Percentiles rank a stretch among this genome's conserved stretches.
These are phyloP conservation scores for Xanthoconium separans DNA, from an alignment of 1,284 basidiomycete species.

Conservation along the genomic window DNA sequence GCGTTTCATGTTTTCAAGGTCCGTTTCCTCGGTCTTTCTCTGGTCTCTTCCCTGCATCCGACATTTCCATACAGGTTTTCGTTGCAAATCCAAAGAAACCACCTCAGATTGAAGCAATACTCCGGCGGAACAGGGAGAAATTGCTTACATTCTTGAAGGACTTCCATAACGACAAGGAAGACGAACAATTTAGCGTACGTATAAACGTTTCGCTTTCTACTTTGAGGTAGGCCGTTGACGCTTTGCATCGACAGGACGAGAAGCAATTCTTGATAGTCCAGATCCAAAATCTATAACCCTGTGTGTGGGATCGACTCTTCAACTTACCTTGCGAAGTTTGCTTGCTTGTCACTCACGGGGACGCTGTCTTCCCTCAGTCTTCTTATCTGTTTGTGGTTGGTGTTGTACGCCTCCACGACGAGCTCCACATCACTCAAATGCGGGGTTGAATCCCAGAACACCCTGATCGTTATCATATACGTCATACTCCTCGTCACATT, in stretches of 20 bases:
- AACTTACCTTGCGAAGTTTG: neutral
- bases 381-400: conserved; percentile 11
- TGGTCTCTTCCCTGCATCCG: neutral
- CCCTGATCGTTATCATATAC: conserved; percentile 8
- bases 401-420: conserved; percentile 3
- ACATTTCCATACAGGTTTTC: conserved; percentile 67
- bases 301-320: neutral
- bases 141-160: conserved; percentile 85
- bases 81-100: conserved; percentile 99
- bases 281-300: conserved; percentile 68
- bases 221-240: neutral
- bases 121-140: conserved; percentile 93
- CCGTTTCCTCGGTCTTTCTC: neutral
- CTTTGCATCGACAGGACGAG: conserved; percentile 65
- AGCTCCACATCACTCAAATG: neutral
- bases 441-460: neutral
- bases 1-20: conserved; percentile 99
- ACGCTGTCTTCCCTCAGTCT: neutral
- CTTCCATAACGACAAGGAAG: conserved; percentile 99
- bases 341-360: neutral
- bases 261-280: conserved; percentile 95
- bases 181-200: conserved; percentile 89
- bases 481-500: conserved; percentile 10
- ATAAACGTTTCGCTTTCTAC: neutral
- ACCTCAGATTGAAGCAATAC: conserved; percentile 88